phyloP scores from a whole-genome alignment of 2,329 filamentous ascomycete species.

The Penicillium sp. region DNA sequence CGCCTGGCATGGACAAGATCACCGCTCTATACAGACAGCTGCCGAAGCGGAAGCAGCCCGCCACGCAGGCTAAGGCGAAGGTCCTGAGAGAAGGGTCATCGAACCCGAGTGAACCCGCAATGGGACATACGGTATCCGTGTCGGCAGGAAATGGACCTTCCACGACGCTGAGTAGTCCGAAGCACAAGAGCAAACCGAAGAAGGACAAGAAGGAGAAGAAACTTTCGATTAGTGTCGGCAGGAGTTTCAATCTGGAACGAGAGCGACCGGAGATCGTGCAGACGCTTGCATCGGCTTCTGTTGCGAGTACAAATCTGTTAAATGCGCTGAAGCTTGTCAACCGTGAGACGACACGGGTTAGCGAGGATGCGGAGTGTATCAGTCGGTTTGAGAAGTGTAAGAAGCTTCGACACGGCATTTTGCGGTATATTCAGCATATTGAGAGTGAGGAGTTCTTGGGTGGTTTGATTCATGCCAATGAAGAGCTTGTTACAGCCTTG shows the following conservation, averaged over 20 bases:
- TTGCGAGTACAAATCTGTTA: conserved; percentile 85
- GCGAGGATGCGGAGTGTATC: conserved; percentile 74
- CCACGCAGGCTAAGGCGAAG: conserved; percentile 75
- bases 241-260: conserved; percentile 77
- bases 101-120: conserved; percentile 36
- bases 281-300: conserved; percentile 83
- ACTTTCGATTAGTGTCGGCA: conserved; percentile 41
- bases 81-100: conserved; percentile 76
- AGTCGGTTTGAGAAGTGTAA: conserved; percentile 85
- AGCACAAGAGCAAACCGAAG: conserved; percentile 42
- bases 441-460: conserved; percentile 91
- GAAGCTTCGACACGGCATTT: conserved; percentile 74
- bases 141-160: conserved; percentile 39
- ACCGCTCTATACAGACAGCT: conserved; percentile 74
- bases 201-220: conserved; percentile 59
- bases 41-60: conserved; percentile 67
- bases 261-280: conserved; percentile 86
- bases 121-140: conserved; percentile 43
- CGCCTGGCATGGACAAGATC: conserved; percentile 75
- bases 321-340: conserved; percentile 90
- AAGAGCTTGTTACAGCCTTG: conserved; percentile 88
- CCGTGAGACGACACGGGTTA: conserved; percentile 82
- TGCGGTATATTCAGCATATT: conserved; percentile 90
- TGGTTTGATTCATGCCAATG: conserved; percentile 87
- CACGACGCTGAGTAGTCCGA: conserved; percentile 38